Evolutionary conservation across 1,284 basidiomycete species (phyloP).

Genomic region (Moniliophthora roreri): DNA sequence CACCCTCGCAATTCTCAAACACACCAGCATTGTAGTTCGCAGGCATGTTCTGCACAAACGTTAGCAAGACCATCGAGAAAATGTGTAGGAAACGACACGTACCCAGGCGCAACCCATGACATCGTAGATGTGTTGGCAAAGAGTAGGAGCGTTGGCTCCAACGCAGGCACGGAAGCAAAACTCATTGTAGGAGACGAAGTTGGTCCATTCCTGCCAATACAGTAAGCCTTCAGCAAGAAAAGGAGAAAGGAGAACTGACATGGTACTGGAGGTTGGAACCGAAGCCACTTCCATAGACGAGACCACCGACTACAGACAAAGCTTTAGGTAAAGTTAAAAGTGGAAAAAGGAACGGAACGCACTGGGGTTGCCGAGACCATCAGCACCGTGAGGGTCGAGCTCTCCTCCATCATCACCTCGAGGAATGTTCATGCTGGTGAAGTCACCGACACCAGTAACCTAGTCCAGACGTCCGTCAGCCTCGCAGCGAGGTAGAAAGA

Average conservation of each 20-base stretch:
- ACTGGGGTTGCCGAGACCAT: conserved; percentile 40
- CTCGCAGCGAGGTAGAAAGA: no score
- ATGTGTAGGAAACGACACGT: conserved; percentile 12
- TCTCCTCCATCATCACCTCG: conserved; percentile 56
- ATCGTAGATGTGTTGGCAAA: conserved; percentile 59
- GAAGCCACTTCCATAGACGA: conserved; percentile 62
- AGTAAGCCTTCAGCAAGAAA: no score
- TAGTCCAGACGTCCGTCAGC: background rate
- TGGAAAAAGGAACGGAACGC: conserved; percentile 15
- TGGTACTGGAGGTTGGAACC: conserved; percentile 46
- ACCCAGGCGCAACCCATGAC: conserved; percentile 58
- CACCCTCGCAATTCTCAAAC: conserved; percentile 52
- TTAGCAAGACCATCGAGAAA: background rate
- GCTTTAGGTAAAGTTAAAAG: conserved; percentile 8
- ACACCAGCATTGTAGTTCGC: conserved; percentile 50
- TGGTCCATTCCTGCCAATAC: conserved; percentile 63
- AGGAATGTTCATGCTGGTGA: conserved; percentile 61
- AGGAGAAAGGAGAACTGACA: no score
- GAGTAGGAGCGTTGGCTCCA: conserved; percentile 51
- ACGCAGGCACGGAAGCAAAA: conserved; percentile 69
- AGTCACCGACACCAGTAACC: conserved; percentile 58
- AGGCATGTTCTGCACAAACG: conserved; percentile 41
- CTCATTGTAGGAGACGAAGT: conserved; percentile 50
- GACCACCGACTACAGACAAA: conserved; percentile 45
- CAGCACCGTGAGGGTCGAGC: conserved; percentile 25